These are phyloP conservation scores for Tephrocybe sp. DNA, from an alignment of 768 basidiomycete genomes.

Conservation along the genomic window DNA sequence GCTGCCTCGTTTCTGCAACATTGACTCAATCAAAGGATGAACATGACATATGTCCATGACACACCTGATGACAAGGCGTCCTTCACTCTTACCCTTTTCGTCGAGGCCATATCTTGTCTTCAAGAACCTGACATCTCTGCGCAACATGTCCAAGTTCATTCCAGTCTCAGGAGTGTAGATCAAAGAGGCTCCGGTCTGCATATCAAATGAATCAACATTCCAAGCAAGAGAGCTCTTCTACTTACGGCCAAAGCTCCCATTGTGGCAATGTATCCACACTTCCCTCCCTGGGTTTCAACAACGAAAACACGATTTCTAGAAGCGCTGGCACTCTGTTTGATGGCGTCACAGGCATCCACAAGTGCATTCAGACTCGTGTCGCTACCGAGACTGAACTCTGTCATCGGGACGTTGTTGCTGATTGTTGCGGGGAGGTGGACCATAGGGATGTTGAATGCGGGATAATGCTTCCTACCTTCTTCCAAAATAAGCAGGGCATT, in stretches of 20 bases:
- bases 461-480: slow-evolving; percentile 78
- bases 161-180: slow-evolving; percentile 95
- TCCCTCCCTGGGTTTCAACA: slow-evolving; percentile 97
- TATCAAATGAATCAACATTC: neutral
- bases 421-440: slow-evolving; percentile 95
- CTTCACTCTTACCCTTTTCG: slow-evolving; percentile 86
- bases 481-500: slow-evolving; percentile 76
- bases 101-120: slow-evolving; percentile 85
- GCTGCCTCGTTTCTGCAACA: slow-evolving; percentile 75
- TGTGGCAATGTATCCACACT: slow-evolving; percentile 93
- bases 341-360: slow-evolving; percentile 96
- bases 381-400: slow-evolving; percentile 92
- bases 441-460: slow-evolving; percentile 94
- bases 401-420: slow-evolving; percentile 97
- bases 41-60: slow-evolving; percentile 22
- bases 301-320: slow-evolving; percentile 96
- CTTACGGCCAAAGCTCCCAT: slow-evolving; percentile 94
- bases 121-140: slow-evolving; percentile 85
- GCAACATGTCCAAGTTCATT: slow-evolving; percentile 78
- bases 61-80: slow-evolving; percentile 89
- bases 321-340: slow-evolving; percentile 97
- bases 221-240: slow-evolving; percentile 12
- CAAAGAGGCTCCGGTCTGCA: slow-evolving; percentile 84
- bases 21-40: slow-evolving; percentile 2
- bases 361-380: slow-evolving; percentile 98